Evolutionary conservation across 495 filamentous ascomycete genomes (phyloP).

Genomic region (Letharia lupina): DNA sequence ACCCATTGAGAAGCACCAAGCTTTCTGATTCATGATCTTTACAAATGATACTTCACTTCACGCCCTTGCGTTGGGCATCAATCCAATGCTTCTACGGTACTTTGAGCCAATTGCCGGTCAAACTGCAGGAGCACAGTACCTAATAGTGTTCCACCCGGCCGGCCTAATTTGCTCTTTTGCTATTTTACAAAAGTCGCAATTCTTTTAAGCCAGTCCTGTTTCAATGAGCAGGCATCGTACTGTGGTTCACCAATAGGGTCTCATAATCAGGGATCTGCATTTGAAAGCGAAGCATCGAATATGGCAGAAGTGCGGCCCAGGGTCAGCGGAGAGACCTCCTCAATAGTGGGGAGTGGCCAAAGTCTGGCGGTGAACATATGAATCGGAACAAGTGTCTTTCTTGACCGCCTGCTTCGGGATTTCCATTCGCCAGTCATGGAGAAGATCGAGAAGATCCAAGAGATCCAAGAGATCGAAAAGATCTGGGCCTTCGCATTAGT

Average conservation of each 20-base stretch:
- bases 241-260: conserved; percentile 10
- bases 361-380: background rate
- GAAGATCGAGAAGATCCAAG: background rate
- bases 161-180: background rate
- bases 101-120: background rate
- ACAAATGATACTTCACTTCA: no score
- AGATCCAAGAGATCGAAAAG: background rate
- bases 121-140: background rate
- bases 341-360: background rate
- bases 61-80: conserved; percentile 5
- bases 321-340: conserved; percentile 9
- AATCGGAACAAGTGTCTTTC: background rate
- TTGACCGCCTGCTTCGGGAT: background rate
- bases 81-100: background rate
- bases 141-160: background rate
- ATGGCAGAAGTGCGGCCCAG: conserved; percentile 7
- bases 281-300: background rate
- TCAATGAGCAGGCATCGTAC: background rate
- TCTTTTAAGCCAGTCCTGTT: background rate
- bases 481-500: background rate
- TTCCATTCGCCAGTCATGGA: background rate
- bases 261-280: conserved; percentile 10
- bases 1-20: background rate
- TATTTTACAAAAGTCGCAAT: background rate
- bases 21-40: background rate